Evolutionary conservation across 306 rosid genomes (phyloP).

Genomic region (Inga laurina): DNA sequence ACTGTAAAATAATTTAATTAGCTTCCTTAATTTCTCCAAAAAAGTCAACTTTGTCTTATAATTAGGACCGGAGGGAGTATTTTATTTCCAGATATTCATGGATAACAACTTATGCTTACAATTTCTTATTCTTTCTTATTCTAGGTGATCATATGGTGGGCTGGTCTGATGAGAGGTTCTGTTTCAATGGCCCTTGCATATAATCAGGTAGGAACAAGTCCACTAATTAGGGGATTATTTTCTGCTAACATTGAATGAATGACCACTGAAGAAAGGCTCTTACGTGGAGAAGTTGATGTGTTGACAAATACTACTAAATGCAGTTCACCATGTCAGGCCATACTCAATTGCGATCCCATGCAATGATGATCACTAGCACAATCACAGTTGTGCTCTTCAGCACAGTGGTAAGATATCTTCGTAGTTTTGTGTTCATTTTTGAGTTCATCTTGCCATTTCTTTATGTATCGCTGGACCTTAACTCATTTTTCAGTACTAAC

Average conservation of each 20-base stretch:
- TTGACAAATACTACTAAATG: conserved; percentile 33
- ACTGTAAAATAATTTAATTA: too few relatives aligned
- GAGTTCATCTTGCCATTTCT: not conserved
- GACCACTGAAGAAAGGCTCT: not conserved
- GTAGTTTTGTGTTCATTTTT: not conserved
- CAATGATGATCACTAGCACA: conserved; percentile 96
- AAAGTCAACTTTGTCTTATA: too few relatives aligned
- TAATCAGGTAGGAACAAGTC: conserved; percentile 69
- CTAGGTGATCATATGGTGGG: conserved; percentile 96
- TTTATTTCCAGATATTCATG: conserved; percentile 16
- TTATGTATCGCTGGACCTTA: not conserved
- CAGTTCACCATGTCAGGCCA: conserved; percentile 92
- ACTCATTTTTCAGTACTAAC: not conserved
- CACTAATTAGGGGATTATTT: not conserved
- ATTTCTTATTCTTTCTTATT: conserved; percentile 28
- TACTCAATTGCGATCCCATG: conserved; percentile 71
- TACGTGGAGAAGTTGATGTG: conserved; percentile 9
- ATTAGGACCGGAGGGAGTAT: not conserved
- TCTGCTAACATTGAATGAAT: conserved; percentile 4
- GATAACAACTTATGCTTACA: conserved; percentile 17
- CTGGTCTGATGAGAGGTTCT: conserved; percentile 99
- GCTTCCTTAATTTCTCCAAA: too few relatives aligned
- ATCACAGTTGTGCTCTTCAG: conserved; percentile 89
- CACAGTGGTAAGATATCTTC: conserved; percentile 73
- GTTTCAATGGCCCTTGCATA: conserved; percentile 98